phyloP scores from a whole-genome alignment of 495 filamentous ascomycete species.

The Penicillium malachiteum region DNA sequence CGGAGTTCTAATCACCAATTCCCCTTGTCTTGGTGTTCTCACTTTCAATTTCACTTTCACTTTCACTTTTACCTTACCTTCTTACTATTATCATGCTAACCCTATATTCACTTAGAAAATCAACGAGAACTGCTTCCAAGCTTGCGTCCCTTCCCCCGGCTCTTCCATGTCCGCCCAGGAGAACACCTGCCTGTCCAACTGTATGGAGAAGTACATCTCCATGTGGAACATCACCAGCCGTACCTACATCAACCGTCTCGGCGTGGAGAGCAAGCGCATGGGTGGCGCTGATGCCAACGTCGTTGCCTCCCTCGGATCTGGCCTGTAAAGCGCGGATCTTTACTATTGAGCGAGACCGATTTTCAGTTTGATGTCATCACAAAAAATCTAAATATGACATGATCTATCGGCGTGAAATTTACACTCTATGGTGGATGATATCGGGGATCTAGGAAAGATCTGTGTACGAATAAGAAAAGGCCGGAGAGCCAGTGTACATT shows the following conservation, averaged over 20 bases:
- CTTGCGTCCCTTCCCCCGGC: constrained; percentile 85
- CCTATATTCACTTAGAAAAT: constrained; percentile 63
- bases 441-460: not conserved
- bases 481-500: constrained; percentile 29
- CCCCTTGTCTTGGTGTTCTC: not conserved
- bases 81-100: not conserved
- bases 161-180: constrained; percentile 68
- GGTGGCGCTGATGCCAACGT: constrained; percentile 24
- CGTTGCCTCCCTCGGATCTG: constrained; percentile 29
- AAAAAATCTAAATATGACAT: too few species aligned
- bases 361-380: too few species aligned
- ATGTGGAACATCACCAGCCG: constrained; percentile 85
- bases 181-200: constrained; percentile 75
- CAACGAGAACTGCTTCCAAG: constrained; percentile 95
- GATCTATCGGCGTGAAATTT: not conserved
- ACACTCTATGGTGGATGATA: not conserved
- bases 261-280: constrained; percentile 54
- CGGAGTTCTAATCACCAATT: constrained; percentile 3
- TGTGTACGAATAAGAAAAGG: constrained; percentile 31
- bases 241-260: constrained; percentile 71
- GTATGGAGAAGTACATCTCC: constrained; percentile 97
- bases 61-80: not conserved
- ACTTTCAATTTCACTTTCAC: not conserved
- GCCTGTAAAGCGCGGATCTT: constrained; percentile 11
- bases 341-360: constrained; percentile 6